These are phyloP conservation scores for Heliamphora exappendiculata DNA, from an alignment of 148 eudicot species.

Conservation along the genomic window DNA sequence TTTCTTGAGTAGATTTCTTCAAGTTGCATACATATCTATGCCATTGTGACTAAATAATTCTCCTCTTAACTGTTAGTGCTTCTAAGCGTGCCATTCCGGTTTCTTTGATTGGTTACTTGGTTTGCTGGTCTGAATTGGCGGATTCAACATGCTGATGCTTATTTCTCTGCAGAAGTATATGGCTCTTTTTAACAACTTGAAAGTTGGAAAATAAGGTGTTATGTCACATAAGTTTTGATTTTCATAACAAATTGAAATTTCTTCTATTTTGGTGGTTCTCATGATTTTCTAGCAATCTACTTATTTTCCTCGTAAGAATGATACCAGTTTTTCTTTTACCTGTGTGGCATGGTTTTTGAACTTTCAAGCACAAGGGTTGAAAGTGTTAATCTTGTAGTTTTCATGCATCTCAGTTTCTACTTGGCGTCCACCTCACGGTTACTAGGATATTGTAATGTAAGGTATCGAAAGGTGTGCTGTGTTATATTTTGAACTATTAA, in stretches of 20 bases:
- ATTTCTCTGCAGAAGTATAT: too few relatives aligned
- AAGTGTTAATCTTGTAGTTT: background rate
- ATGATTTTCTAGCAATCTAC: too few relatives aligned
- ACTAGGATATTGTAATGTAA: background rate
- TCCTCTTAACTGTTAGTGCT: background rate
- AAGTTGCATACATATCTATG: background rate
- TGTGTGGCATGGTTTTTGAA: background rate
- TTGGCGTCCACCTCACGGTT: background rate
- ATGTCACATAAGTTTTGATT: too few relatives aligned
- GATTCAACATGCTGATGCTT: background rate
- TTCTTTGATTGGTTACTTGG: background rate
- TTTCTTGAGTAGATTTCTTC: background rate
- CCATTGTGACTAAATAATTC: background rate
- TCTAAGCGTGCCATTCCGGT: background rate
- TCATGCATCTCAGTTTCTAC: background rate
- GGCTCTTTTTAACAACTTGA: background rate
- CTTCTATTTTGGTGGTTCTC: background rate
- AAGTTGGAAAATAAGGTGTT: background rate
- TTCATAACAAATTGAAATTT: background rate
- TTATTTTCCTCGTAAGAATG: background rate
- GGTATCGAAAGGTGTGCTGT: background rate
- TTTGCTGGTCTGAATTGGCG: background rate
- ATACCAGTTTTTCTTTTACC: background rate
- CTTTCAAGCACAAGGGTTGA: background rate
- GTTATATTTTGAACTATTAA: constrained; percentile 12